These are phyloP conservation scores for Dendrobium nobile DNA, from an alignment of 106 monocot species.

Conservation along the genomic window DNA sequence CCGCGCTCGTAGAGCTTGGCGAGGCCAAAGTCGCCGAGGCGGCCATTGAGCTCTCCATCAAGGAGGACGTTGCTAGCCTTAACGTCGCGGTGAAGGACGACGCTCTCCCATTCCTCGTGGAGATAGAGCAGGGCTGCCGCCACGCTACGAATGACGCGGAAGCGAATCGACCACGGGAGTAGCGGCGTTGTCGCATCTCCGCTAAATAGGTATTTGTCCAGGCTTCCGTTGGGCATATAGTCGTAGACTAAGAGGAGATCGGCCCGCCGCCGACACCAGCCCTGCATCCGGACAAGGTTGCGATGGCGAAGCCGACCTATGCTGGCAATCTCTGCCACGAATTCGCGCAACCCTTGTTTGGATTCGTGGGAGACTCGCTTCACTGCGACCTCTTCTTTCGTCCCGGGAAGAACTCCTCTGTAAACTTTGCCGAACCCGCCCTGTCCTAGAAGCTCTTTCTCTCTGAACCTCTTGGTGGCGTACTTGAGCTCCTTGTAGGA, in stretches of 20 bases:
- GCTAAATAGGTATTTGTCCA: slow-evolving; percentile 4
- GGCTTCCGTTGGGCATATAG: slow-evolving; percentile 12
- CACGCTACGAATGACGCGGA: slow-evolving; percentile 49
- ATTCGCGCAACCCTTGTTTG: slow-evolving; percentile 36
- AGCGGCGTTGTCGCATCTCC: neutral
- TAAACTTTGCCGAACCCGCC: slow-evolving; percentile 56
- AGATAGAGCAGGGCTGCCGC: slow-evolving; percentile 76
- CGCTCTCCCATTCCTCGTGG: slow-evolving; percentile 68
- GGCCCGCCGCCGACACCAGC: slow-evolving; percentile 38
- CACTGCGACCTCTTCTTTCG: slow-evolving; percentile 32
- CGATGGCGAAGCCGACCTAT: slow-evolving; percentile 49
- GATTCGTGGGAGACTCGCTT: slow-evolving; percentile 42
- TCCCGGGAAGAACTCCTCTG: slow-evolving; percentile 36
- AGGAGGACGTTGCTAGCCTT: slow-evolving; percentile 62
- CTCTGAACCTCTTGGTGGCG: slow-evolving; percentile 40
- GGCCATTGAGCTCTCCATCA: slow-evolving; percentile 17
- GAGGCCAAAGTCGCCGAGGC: slow-evolving; percentile 21
- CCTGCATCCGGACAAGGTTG: slow-evolving; percentile 47
- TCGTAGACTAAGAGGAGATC: slow-evolving; percentile 45
- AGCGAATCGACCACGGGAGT: slow-evolving; percentile 40
- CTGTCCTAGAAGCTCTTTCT: slow-evolving; percentile 31
- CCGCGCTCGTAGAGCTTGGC: slow-evolving; percentile 21
- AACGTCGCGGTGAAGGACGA: slow-evolving; percentile 41
- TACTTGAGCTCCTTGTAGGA: slow-evolving; percentile 38
- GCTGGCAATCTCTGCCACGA: slow-evolving; percentile 53